phyloP scores from a whole-genome alignment of 495 filamentous ascomycete species.

The Astrothelium subdiscretum region DNA sequence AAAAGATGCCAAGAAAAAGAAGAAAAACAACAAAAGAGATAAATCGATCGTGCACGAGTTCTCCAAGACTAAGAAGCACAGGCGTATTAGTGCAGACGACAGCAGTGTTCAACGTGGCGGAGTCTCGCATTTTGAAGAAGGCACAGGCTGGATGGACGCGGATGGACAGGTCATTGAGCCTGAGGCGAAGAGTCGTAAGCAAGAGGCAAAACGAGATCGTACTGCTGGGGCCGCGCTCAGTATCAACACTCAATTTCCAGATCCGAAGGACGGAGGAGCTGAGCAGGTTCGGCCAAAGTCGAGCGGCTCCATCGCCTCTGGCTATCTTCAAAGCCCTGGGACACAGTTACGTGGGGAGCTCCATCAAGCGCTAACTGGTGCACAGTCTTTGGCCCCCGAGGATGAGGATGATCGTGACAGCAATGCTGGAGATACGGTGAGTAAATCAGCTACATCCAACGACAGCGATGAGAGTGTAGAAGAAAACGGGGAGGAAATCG shows the following conservation, averaged over 20 bases:
- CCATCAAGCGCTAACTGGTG: background rate
- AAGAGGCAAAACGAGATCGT: conserved; percentile 14
- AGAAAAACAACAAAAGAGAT: conserved; percentile 41
- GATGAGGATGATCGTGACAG: background rate
- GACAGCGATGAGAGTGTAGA: background rate
- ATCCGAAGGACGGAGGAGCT: background rate
- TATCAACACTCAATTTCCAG: background rate
- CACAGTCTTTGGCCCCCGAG: background rate
- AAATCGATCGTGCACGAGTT: conserved; percentile 70
- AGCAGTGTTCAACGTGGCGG: conserved; percentile 32
- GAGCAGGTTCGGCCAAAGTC: background rate
- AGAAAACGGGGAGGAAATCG: background rate
- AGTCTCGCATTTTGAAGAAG: conserved; percentile 51
- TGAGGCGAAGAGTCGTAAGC: conserved; percentile 20
- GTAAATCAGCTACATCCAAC: background rate
- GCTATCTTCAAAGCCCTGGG: background rate
- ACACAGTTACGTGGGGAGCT: background rate
- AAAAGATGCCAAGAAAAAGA: conserved; percentile 36
- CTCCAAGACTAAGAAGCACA: conserved; percentile 61
- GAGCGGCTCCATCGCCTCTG: background rate
- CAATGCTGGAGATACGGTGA: background rate
- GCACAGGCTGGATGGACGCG: conserved; percentile 80
- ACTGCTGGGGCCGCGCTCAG: background rate
- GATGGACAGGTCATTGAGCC: conserved; percentile 63
- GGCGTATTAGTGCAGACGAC: conserved; percentile 52